Conservation (phyloP, 2,329 filamentous ascomycete genomes). For the Gyromitra esculenta region DNA sequence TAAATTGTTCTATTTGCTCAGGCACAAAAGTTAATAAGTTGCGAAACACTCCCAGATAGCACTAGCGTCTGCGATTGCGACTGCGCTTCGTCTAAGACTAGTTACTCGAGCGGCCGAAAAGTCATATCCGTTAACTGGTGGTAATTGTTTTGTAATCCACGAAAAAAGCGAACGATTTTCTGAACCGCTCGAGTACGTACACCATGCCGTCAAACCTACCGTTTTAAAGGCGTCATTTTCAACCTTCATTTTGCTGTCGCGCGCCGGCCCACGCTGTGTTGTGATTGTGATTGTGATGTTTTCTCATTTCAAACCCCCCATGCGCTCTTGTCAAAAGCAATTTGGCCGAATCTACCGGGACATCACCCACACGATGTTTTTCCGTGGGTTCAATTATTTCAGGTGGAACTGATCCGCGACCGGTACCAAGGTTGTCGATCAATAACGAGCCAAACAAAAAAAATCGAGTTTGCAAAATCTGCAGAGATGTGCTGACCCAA, state of each 20-base stretch:
- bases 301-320: constrained; percentile 8
- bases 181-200: constrained; percentile 11
- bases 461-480: constrained; percentile 32
- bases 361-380: constrained; percentile 43
- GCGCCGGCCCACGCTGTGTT: constrained; percentile 10
- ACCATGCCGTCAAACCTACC: constrained; percentile 10
- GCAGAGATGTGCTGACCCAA: constrained; percentile 27
- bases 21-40: constrained; percentile 39
- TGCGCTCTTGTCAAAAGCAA: constrained; percentile 30
- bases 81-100: constrained; percentile 21
- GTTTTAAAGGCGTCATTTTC: constrained; percentile 19
- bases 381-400: constrained; percentile 37
- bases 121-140: constrained; percentile 17
- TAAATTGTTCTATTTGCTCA: constrained; percentile 40
- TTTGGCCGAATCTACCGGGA: constrained; percentile 32
- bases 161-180: constrained; percentile 9
- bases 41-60: constrained; percentile 28
- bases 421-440: constrained; percentile 41
- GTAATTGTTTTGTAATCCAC: constrained; percentile 15
- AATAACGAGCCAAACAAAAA: constrained; percentile 38
- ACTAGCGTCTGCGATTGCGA: constrained; percentile 26
- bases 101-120: constrained; percentile 28
- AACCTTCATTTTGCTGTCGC: constrained; percentile 22
- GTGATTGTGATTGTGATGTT: constrained; percentile 2
- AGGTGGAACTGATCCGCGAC: constrained; percentile 45